Base-by-base conservation (phyloP, 305 asterid genomes). In the Solanum chacoense region DNA sequence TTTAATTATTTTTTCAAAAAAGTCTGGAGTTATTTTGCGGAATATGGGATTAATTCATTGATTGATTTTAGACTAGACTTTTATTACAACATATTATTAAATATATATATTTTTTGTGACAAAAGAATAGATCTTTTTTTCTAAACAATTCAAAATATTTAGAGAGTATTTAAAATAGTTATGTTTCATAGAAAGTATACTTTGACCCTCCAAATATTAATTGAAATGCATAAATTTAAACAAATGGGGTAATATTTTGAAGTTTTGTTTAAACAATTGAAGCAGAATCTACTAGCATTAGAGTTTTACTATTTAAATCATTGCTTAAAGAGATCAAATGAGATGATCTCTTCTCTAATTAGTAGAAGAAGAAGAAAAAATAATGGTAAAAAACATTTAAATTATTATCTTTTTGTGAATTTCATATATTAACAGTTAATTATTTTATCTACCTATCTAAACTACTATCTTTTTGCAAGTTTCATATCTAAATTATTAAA, bases 51-150 rank as follows among this genome's bases (percentile, higher is more conserved):
- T 31, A 29, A 31, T 73, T 29, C 69, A 59, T 18, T 2, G 69
- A 9, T n/a, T 2, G 31, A n/a, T 3, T 67, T 67, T 67, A 4
- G 73, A 67, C 31, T 55, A 55, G 11, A 67, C 73, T 65, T 65
- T 24, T 65, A n/a, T 22, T 63, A 24, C 28, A 63, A 63, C 6
- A 63, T 2, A 9, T 4, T 63, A 22, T 22, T 22, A 11, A 40
- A 10, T 38, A 1, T 1, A 0, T 3, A 1, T 10, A 0, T 38
- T 11, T 40, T 40, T 40, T 11, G 12, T 8, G 71, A 22, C 28
- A 63, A 20, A 63, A 63, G 24, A 63, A 0, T 42, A 12, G 55
- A 42, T 42, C 55, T 42, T 12, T 42, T 42, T 42, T 42, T 40
- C 55, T 42, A 42, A 42, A 42, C 55, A 42, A 12, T 42, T 42